A percentile compares a stretch with the other conserved stretches of the same genome.
These are phyloP conservation scores for Fusarium udum DNA, from an alignment of 2,329 filamentous ascomycete species.

Conservation along the genomic window DNA sequence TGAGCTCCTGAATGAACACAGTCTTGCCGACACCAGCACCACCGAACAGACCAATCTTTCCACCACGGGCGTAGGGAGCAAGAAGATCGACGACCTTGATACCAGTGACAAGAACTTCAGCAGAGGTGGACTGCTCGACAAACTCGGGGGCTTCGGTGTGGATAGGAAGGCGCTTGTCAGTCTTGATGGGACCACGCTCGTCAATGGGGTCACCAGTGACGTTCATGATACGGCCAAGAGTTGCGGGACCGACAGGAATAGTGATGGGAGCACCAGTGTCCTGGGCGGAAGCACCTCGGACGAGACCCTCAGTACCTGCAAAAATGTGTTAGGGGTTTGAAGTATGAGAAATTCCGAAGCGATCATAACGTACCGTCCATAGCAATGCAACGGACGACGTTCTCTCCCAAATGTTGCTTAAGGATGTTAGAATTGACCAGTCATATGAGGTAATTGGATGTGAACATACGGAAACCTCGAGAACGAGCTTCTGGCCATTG, in stretches of 20 bases:
- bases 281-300: slow-evolving; percentile 83
- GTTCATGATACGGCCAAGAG: slow-evolving; percentile 99
- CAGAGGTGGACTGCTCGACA: slow-evolving; percentile 93
- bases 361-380: slow-evolving; percentile 85
- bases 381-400: slow-evolving; percentile 99
- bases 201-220: slow-evolving; percentile 99
- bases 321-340: slow-evolving; percentile 22
- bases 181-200: slow-evolving; percentile 98
- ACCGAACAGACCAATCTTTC: slow-evolving; percentile 99
- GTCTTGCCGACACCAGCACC: slow-evolving; percentile 99
- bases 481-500: slow-evolving; percentile 90
- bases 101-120: slow-evolving; percentile 97
- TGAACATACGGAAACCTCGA: slow-evolving; percentile 89
- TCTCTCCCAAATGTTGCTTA: slow-evolving; percentile 99
- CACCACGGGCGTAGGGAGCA: slow-evolving; percentile 99
- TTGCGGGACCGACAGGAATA: slow-evolving; percentile 92
- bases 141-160: slow-evolving; percentile 94
- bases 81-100: slow-evolving; percentile 99
- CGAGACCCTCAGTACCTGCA: slow-evolving; percentile 97
- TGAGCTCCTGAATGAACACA: slow-evolving; percentile 99
- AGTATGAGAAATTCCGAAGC: slow-evolving; percentile 29
- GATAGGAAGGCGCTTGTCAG: slow-evolving; percentile 85
- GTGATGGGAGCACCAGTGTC: slow-evolving; percentile 96
- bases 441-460: slow-evolving; percentile 2
- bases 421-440: slow-evolving; percentile 50